A percentile compares a stretch with the other conserved stretches of the same genome.
These are phyloP conservation scores for Heimioporus sp. DNA, from an alignment of 768 basidiomycete genomes.

Conservation along the genomic window DNA sequence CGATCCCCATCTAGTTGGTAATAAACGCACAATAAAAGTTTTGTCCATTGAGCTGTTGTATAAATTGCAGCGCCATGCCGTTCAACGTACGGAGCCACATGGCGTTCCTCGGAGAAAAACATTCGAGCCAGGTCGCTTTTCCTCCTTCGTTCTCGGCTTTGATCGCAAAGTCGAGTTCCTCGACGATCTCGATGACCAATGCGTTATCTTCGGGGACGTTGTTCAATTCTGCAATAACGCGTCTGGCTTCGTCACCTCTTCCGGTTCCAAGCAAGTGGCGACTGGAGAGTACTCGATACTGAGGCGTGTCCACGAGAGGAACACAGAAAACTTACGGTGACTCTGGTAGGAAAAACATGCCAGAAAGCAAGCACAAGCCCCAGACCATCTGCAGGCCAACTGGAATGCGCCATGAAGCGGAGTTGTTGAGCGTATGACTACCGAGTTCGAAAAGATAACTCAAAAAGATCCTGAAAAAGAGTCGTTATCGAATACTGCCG, in stretches of 20 bases:
- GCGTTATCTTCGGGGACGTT: slow-evolving; percentile 56
- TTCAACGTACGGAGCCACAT: slow-evolving; percentile 74
- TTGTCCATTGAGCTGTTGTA: slow-evolving; percentile 79
- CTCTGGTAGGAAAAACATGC: slow-evolving; percentile 76
- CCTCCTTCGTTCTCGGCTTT: slow-evolving; percentile 76
- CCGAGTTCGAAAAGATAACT: slow-evolving; percentile 72
- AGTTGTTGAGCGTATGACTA: slow-evolving; percentile 50
- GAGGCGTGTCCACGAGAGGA: background rate
- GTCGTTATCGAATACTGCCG: background rate
- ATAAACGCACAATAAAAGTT: slow-evolving; percentile 67
- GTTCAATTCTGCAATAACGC: slow-evolving; percentile 66
- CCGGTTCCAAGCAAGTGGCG: slow-evolving; percentile 68
- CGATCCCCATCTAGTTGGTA: background rate
- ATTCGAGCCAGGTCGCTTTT: slow-evolving; percentile 75
- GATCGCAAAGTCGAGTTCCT: slow-evolving; percentile 66
- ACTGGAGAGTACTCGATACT: slow-evolving; percentile 30
- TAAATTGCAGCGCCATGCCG: slow-evolving; percentile 82
- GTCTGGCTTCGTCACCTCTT: slow-evolving; percentile 50
- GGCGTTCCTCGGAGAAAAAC: slow-evolving; percentile 65
- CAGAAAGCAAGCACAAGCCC: slow-evolving; percentile 64
- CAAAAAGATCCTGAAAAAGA: slow-evolving; percentile 55
- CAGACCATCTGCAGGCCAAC: slow-evolving; percentile 74
- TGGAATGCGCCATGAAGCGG: slow-evolving; percentile 72
- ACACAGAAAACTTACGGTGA: slow-evolving; percentile 53
- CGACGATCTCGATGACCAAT: slow-evolving; percentile 56